A percentile compares a stretch with the other conserved stretches of the same genome.
Conservation (phyloP, 306 rosid species). For the Rubus idaeus region DNA sequence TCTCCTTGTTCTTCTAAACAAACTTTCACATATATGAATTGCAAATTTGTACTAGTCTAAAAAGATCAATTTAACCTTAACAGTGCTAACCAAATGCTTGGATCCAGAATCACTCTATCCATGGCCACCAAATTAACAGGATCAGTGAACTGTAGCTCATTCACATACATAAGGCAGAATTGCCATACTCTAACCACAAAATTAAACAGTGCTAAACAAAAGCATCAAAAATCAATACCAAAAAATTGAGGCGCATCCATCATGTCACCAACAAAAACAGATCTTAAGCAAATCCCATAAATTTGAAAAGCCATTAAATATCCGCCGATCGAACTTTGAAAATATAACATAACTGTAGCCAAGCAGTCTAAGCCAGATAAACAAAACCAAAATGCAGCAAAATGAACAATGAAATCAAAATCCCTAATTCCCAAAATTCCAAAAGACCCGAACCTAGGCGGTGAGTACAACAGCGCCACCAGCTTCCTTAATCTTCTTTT, state of each 20-base stretch:
- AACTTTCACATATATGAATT: too few species aligned
- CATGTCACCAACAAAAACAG: not conserved
- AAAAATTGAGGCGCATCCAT: not conserved
- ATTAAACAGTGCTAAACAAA: too few species aligned
- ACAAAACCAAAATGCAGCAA: not conserved
- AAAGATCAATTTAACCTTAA: too few species aligned
- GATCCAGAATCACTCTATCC: too few species aligned
- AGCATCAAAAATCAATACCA: not conserved
- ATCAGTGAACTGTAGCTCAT: too few species aligned
- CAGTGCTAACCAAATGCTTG: too few species aligned
- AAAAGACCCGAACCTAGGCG: slow-evolving; percentile 47
- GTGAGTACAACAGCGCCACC: slow-evolving; percentile 83
- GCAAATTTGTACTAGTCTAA: too few species aligned
- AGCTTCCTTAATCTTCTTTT: slow-evolving; percentile 88
- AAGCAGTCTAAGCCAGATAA: not conserved
- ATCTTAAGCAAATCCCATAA: slow-evolving; percentile 1
- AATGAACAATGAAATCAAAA: not conserved
- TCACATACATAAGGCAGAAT: too few species aligned
- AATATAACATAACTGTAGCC: slow-evolving; percentile 8
- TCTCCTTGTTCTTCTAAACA: too few species aligned
- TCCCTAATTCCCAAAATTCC: too few species aligned
- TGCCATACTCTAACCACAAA: too few species aligned
- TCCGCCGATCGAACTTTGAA: not conserved
- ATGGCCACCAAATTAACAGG: too few species aligned
- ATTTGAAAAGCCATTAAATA: not conserved